phyloP scores from a whole-genome alignment of 176 grass and related monocot species.

The Ensete glaucum region DNA sequence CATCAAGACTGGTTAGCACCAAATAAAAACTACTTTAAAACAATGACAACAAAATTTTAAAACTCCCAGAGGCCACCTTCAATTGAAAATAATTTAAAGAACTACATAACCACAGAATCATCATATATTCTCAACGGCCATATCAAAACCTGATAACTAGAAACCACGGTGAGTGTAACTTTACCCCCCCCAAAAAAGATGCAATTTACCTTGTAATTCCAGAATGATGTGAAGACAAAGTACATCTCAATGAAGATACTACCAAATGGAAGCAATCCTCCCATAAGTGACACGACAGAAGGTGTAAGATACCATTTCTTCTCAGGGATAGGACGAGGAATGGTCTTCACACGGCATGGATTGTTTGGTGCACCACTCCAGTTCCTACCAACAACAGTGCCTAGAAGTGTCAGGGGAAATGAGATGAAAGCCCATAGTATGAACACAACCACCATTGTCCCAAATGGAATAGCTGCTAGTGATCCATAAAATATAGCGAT shows the following conservation, averaged over 20 bases:
- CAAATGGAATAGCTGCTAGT: constrained; percentile 91
- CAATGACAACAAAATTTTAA: neutral
- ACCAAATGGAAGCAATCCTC: constrained; percentile 84
- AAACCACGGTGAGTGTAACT: neutral
- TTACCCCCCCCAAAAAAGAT: neutral
- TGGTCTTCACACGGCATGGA: constrained; percentile 87
- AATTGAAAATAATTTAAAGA: neutral
- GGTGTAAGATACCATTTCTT: constrained; percentile 96
- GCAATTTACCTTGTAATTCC: constrained; percentile 87
- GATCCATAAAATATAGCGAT: constrained; percentile 92
- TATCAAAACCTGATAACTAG: neutral
- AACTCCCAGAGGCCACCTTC: neutral
- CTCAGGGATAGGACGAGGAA: constrained; percentile 85
- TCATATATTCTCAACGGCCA: neutral
- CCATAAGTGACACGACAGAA: constrained; percentile 78
- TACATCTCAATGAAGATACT: constrained; percentile 99
- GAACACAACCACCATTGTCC: constrained; percentile 86
- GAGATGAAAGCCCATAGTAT: constrained; percentile 88
- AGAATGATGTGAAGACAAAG: constrained; percentile 97
- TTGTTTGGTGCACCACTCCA: constrained; percentile 89
- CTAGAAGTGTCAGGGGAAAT: constrained; percentile 75
- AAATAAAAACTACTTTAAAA: neutral
- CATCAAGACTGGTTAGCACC: neutral
- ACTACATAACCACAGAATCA: neutral
- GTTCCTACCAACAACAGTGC: constrained; percentile 86